Evolutionary conservation across 345 rosid species (phyloP), one percentile per base, ranked within the genome.

Genomic region (Durio zibethinus): DNA sequence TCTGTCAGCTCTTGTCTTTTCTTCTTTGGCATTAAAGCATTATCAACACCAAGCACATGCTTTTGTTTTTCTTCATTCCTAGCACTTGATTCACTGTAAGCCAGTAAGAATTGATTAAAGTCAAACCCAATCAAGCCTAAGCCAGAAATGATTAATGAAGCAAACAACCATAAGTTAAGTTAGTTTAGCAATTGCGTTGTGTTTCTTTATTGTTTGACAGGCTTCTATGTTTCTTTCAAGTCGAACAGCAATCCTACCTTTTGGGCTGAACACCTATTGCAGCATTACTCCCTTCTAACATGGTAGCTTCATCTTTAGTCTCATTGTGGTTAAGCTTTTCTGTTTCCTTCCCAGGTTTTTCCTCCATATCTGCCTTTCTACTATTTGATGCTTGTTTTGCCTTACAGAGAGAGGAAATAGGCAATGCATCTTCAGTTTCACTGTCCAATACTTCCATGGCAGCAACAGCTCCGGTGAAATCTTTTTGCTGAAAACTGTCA

Each of bases 401-500:
- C 11, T 2, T 25, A 29, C 10, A 75, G 1, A 61, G 57, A 29
- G 59, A 75, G 25, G 70, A 75, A 62, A 61, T 75, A 18, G 69
- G 77, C 77, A 75, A 90, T 43, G 90, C 85, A 68, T 80, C 89
- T 45, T 75, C 70, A 29, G 1, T 38, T 25, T 23, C 64, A 73
- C 42, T 75, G 20, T 75, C 53, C 29, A 75, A 52, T 31, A 9
- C 15, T 43, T 61, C 42, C 5, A 8, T 11, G 20, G 77, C 40
- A 29, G 57, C 20, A 48, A 23, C 38, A 60, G 29, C n/a, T 18
- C 0, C 45, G 18, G 23, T 33, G 5, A 29, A 61, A 61, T 42
- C 4, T 21, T 75, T 60, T 33, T 20, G 53, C 16, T 2, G 74
- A 43, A 67, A 74, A 73, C 47, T 70, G 50, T 72, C 73, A 21